These are phyloP conservation scores for Cylindrotheca closterium DNA, from an alignment of 108 stramenopile species.

Conservation along the genomic window DNA sequence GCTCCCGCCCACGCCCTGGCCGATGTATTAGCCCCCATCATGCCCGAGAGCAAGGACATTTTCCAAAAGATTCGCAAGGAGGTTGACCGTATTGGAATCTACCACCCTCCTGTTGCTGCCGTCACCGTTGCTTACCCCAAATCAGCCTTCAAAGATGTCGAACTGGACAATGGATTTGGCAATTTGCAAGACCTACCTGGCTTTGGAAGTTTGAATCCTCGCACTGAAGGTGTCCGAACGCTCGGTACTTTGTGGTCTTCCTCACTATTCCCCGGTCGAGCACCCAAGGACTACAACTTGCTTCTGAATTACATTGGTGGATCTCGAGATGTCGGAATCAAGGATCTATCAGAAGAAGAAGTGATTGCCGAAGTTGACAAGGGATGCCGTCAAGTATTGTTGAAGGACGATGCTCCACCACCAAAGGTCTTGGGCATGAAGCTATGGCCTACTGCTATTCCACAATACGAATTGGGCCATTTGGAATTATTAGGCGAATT, in stretches of 20 bases:
- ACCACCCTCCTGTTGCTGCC: conserved; percentile 93
- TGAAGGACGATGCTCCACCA: conserved; percentile 76
- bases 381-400: conserved; percentile 79
- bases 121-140: conserved; percentile 94
- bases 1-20: conserved; percentile 79
- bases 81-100: conserved; percentile 67
- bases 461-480: conserved; percentile 57
- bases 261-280: conserved; percentile 92
- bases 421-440: conserved; percentile 85
- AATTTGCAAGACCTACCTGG: conserved; percentile 78
- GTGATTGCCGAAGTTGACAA: conserved; percentile 87
- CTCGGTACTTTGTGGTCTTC: conserved; percentile 94
- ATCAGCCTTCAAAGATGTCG: conserved; percentile 81
- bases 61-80: conserved; percentile 60
- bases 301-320: conserved; percentile 96
- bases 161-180: conserved; percentile 77
- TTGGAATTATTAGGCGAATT: conserved; percentile 42
- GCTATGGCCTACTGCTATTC: conserved; percentile 93
- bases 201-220: conserved; percentile 91
- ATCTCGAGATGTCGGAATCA: conserved; percentile 86
- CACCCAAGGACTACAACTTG: conserved; percentile 85
- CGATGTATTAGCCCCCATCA: conserved; percentile 54
- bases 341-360: conserved; percentile 78
- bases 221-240: conserved; percentile 83
- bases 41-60: conserved; percentile 77